Evolutionary conservation across 805 yeast species (phyloP).

Genomic region (Myxozyma mucilagina): DNA sequence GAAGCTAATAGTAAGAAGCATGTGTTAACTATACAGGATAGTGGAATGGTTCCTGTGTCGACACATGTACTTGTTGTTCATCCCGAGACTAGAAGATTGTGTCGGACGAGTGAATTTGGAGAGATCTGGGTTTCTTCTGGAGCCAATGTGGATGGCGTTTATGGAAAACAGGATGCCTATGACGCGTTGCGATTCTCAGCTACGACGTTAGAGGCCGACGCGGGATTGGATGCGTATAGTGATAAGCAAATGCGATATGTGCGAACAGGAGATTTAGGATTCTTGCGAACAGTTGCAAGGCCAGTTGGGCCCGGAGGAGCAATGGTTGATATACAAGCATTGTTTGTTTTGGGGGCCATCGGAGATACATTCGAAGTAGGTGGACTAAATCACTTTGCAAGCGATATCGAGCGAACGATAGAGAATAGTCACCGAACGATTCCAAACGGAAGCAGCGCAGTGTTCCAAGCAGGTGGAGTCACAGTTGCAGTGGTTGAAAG

Average conservation of each 20-base stretch:
- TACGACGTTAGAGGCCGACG: constrained; percentile 62
- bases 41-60: constrained; percentile 94
- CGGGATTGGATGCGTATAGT: constrained; percentile 40
- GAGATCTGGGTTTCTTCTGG: constrained; percentile 96
- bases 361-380: constrained; percentile 85
- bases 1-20: constrained; percentile 49
- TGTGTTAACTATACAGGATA: constrained; percentile 81
- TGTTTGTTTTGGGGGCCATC: constrained; percentile 81
- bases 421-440: constrained; percentile 53
- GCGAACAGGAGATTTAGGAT: constrained; percentile 94
- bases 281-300: constrained; percentile 69
- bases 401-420: constrained; percentile 74
- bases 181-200: constrained; percentile 60
- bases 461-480: constrained; percentile 80
- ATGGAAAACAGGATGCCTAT: constrained; percentile 53
- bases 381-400: constrained; percentile 89
- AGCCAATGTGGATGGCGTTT: constrained; percentile 67
- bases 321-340: constrained; percentile 63
- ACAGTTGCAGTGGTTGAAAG: constrained; percentile 72
- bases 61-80: constrained; percentile 93
- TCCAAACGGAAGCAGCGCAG: constrained; percentile 49
- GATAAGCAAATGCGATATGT: constrained; percentile 52
- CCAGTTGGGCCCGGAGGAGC: constrained; percentile 41
- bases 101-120: constrained; percentile 89
- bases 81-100: constrained; percentile 80